Evolutionary conservation across 2,329 filamentous ascomycete species (phyloP), one percentile per base, ranked within the genome.

Genomic region (Thermoascus crustaceus): DNA sequence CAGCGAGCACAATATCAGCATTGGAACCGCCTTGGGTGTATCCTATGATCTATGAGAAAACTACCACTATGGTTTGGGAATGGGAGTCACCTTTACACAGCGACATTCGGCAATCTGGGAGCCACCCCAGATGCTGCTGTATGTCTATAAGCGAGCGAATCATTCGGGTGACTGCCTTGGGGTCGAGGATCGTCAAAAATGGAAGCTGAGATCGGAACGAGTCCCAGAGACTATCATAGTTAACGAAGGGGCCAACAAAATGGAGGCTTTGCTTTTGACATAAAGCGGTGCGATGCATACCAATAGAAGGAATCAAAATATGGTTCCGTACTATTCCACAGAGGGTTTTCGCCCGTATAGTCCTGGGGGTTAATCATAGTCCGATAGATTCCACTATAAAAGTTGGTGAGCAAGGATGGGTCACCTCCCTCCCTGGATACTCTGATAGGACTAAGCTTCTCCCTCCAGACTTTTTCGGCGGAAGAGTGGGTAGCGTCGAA

Each of bases 11-110:
- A 16, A 76, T 69, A 45, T 84, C 79, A n/a, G 79, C 76, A 44
- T 85, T 83, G 0, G 76, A 80, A 1, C 79, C 80, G 7, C 79
- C 78, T 59, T 83, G 79, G 0, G 77, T 80, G 50, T 72, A 79
- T 2, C 80, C 79, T 35, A 17, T 11, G 8, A 3, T 10, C 4
- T 11, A 13, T 20, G 14, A 22, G 20, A 11, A 32, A 7, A 10
- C 6, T 3, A 82, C 63, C 69, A 82, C 78, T 36, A 71, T 57
- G 0, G 73, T 67, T 26, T 80, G 70, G 2, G 72, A 68, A 0
- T 53, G 42, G 0, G 79, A 7, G 22, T 19, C 17, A 29, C 49
- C 53, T 40, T 55, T 54, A 42, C 53, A 55, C 5, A 55, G 37
- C 8, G 47, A 51, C 50, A 55, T 55, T 24, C 52, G 53, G 23